A percentile compares a stretch with the other conserved stretches of the same genome.
phyloP scores from a whole-genome alignment of 495 filamentous ascomycete genomes.

The Penicillium turbatum region DNA sequence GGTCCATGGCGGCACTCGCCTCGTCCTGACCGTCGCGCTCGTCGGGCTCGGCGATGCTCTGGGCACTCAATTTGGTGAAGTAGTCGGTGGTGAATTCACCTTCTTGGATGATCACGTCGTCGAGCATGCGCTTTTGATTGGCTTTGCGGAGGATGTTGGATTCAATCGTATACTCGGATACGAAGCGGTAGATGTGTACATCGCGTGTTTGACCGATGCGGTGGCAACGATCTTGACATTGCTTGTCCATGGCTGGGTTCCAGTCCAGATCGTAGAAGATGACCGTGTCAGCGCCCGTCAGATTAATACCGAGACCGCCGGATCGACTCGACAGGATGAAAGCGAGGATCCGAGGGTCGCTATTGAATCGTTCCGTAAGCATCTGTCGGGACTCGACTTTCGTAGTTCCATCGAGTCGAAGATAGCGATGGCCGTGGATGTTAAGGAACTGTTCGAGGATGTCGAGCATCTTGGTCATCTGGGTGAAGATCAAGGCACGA shows the following conservation, averaged over 20 bases:
- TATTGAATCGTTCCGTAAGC: conserved; percentile 95
- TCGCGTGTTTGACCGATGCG: conserved; percentile 98
- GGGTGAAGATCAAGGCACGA: conserved; percentile 94
- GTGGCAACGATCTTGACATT: conserved; percentile 97
- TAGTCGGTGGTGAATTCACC: conserved; percentile 98
- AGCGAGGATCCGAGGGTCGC: conserved; percentile 82
- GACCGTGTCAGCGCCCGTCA: conserved; percentile 95
- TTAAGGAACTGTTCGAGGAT: conserved; percentile 97
- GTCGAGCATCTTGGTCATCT: conserved; percentile 98
- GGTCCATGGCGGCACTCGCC: conserved; percentile 79
- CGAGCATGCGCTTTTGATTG: conserved; percentile 94
- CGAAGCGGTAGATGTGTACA: conserved; percentile 96
- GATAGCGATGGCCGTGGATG: conserved; percentile 94
- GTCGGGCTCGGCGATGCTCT: conserved; percentile 63
- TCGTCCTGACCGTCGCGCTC: conserved; percentile 57
- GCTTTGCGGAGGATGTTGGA: conserved; percentile 96
- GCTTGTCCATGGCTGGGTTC: conserved; percentile 99
- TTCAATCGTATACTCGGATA: conserved; percentile 97
- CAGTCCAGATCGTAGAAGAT: conserved; percentile 99
- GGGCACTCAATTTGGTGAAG: conserved; percentile 72
- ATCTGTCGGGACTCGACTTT: conserved; percentile 95
- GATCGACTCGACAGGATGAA: conserved; percentile 96
- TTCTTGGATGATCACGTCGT: conserved; percentile 97
- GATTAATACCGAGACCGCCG: conserved; percentile 91
- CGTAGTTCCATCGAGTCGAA: conserved; percentile 90